Evolutionary conservation across 768 basidiomycete genomes (phyloP).

Genomic region (Boletus sp.): DNA sequence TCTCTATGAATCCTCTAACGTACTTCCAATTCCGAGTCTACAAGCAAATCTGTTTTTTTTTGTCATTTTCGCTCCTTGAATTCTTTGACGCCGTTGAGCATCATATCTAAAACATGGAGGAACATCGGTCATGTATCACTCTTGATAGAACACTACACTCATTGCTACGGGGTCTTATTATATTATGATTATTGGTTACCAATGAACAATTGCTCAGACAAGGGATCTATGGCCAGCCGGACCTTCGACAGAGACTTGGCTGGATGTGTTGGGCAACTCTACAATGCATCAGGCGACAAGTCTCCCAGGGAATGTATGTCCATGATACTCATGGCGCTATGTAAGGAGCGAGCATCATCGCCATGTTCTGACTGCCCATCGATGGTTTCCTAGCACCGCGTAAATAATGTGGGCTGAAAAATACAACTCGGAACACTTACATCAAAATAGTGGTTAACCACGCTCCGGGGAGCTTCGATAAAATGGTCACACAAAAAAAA

Average conservation of each 20-base stretch:
- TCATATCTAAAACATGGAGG: conserved; percentile 34
- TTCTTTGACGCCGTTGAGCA: conserved; percentile 19
- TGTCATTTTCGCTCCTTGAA: conserved; percentile 12
- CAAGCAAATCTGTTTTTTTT: conserved; percentile 3
- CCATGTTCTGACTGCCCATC: conserved; percentile 71
- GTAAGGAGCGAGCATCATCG: conserved; percentile 62
- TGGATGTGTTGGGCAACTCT: conserved; percentile 11
- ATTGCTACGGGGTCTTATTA: conserved; percentile 31
- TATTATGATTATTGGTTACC: conserved; percentile 25
- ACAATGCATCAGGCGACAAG: conserved; percentile 69
- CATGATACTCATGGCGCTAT: conserved; percentile 55
- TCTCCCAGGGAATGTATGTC: conserved; percentile 62
- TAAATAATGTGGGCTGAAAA: neutral
- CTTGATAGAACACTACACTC: conserved; percentile 35
- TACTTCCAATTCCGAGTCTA: conserved; percentile 7
- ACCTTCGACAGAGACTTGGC: neutral
- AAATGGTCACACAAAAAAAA: conserved; percentile 2
- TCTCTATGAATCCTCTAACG: conserved; percentile 17
- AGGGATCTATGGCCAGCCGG: neutral
- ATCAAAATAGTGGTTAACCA: conserved; percentile 92
- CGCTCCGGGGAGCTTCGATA: conserved; percentile 71
- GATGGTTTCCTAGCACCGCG: conserved; percentile 57
- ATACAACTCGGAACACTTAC: conserved; percentile 41
- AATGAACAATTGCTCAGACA: neutral
- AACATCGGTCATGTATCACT: conserved; percentile 35